phyloP scores from a whole-genome alignment of 2,329 filamentous ascomycete species.

The Talaromyces funiculosus region DNA sequence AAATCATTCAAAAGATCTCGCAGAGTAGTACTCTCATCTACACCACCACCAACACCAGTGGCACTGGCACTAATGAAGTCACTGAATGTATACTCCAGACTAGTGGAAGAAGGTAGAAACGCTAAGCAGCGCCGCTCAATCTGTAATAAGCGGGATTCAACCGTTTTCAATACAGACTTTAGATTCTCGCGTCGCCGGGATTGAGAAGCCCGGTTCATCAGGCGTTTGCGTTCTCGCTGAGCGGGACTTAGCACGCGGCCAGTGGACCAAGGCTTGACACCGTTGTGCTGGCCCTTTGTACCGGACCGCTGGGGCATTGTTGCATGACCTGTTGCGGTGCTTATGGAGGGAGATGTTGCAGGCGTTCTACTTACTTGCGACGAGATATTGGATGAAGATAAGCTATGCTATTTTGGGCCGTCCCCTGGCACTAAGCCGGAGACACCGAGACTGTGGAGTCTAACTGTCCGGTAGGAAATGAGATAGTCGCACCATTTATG shows the following conservation, averaged over 20 bases:
- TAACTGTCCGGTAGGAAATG: not conserved
- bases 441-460: too few species aligned
- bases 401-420: not conserved
- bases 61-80: not conserved
- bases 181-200: not conserved
- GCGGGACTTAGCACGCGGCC: not conserved
- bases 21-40: not conserved
- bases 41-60: not conserved
- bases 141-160: slow-evolving; percentile 1
- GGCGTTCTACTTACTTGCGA: not conserved
- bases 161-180: not conserved
- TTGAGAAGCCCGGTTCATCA: slow-evolving; percentile 6
- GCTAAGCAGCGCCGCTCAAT: not conserved
- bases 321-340: not conserved
- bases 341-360: not conserved
- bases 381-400: not conserved
- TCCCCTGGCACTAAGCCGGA: not conserved
- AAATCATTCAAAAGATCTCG: not conserved
- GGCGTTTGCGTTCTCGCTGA: slow-evolving; percentile 2
- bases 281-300: not conserved
- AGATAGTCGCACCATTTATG: not conserved
- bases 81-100: not conserved
- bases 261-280: not conserved
- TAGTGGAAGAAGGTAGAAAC: not conserved
- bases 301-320: not conserved